Evolutionary conservation across 108 stramenopile genomes (phyloP).

Genomic region (Nitzschia sp.): DNA sequence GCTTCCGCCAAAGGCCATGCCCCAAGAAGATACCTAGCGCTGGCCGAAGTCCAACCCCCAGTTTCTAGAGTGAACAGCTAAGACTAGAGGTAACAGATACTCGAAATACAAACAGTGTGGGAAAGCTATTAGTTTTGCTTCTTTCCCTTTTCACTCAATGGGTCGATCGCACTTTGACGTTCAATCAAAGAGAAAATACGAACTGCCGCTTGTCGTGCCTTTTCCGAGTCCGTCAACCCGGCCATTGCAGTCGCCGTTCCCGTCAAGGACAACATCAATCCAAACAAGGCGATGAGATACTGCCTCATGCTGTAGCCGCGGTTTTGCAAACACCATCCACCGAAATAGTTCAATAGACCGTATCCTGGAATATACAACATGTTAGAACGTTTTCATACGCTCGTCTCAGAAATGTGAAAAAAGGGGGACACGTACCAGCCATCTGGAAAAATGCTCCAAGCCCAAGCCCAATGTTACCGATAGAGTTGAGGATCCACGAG

Average conservation of each 20-base stretch:
- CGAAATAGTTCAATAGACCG: slow-evolving; percentile 64
- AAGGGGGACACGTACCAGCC: slow-evolving; percentile 16
- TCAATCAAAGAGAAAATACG: slow-evolving; percentile 64
- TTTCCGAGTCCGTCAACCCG: slow-evolving; percentile 50
- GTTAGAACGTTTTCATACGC: not conserved
- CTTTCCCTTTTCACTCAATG: slow-evolving; percentile 54
- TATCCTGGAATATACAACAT: slow-evolving; percentile 7
- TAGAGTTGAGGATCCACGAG: slow-evolving; percentile 18
- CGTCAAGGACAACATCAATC: slow-evolving; percentile 60
- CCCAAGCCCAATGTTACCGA: slow-evolving; percentile 32
- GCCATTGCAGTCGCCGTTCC: slow-evolving; percentile 55
- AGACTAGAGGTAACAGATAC: no score
- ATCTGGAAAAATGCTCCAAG: slow-evolving; percentile 27
- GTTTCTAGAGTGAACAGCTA: no score
- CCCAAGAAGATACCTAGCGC: no score
- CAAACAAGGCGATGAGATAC: slow-evolving; percentile 63
- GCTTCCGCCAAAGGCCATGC: no score
- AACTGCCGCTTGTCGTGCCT: slow-evolving; percentile 51
- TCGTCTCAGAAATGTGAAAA: not conserved
- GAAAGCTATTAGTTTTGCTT: slow-evolving; percentile 19
- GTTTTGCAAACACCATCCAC: slow-evolving; percentile 50
- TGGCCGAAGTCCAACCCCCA: no score
- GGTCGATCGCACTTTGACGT: slow-evolving; percentile 50
- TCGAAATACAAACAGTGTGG: no score
- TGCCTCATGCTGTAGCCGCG: slow-evolving; percentile 44